Percentiles rank a stretch among this genome's conserved stretches.
Evolutionary conservation across 176 grass and related monocot species (phyloP).

Genomic region (Aegilops sharonensis): DNA sequence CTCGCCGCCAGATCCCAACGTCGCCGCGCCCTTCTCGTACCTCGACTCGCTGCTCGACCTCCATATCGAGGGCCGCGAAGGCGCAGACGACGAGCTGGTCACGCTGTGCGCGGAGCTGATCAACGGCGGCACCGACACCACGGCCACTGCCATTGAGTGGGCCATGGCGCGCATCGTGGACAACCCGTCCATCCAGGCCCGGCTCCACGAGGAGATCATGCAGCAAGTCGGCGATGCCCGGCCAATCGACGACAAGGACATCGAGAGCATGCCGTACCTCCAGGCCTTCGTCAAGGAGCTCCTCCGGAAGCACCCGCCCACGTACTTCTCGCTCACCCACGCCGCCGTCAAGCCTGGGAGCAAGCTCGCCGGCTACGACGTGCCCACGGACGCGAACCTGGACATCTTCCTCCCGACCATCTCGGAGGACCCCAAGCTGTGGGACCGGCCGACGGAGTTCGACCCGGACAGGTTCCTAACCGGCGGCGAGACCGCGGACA

Average conservation of each 20-base stretch:
- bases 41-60: slow-evolving; percentile 85
- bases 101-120: slow-evolving; percentile 84
- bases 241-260: slow-evolving; percentile 71
- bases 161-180: slow-evolving; percentile 83
- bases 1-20: slow-evolving; percentile 14
- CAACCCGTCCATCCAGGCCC: slow-evolving; percentile 57
- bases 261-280: slow-evolving; percentile 72
- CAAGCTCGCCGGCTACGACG: slow-evolving; percentile 74
- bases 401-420: slow-evolving; percentile 83
- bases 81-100: slow-evolving; percentile 60
- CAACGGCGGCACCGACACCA: slow-evolving; percentile 90
- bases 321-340: slow-evolving; percentile 89
- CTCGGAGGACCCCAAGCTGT: slow-evolving; percentile 75
- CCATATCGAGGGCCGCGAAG: slow-evolving; percentile 48
- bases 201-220: slow-evolving; percentile 59
- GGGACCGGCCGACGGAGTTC: slow-evolving; percentile 66
- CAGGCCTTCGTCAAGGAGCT: slow-evolving; percentile 99
- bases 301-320: slow-evolving; percentile 88
- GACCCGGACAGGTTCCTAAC: slow-evolving; percentile 78
- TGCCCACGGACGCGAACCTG: slow-evolving; percentile 75
- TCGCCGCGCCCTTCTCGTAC: slow-evolving; percentile 79
- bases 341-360: slow-evolving; percentile 47
- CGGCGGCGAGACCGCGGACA: slow-evolving; percentile 80
- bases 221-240: slow-evolving; percentile 45
- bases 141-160: slow-evolving; percentile 91